These are phyloP conservation scores for Boletus mariae DNA, from an alignment of 1,284 basidiomycete species.

Conservation along the genomic window DNA sequence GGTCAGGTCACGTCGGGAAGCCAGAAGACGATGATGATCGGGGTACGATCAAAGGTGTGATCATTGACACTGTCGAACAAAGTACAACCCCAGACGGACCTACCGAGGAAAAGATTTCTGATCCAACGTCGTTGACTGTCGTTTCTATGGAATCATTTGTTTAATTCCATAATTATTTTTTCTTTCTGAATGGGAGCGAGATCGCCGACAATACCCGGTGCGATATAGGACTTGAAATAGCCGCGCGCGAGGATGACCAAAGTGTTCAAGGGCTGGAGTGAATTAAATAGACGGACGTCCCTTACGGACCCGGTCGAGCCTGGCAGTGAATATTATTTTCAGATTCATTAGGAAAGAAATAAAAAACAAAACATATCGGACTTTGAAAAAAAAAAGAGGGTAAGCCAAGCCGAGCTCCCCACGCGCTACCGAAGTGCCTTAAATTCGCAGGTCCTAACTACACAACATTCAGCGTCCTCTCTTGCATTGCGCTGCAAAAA, in stretches of 20 bases:
- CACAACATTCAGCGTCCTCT: constrained; percentile 37
- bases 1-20: constrained; percentile 7
- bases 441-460: constrained; percentile 34
- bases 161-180: constrained; percentile 12
- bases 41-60: constrained; percentile 52
- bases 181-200: background rate
- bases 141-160: constrained; percentile 22
- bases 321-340: background rate
- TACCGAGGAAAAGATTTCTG: constrained; percentile 24
- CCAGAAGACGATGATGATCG: constrained; percentile 53
- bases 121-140: constrained; percentile 16
- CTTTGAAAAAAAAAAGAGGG: constrained; percentile 44
- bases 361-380: constrained; percentile 29
- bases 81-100: constrained; percentile 15
- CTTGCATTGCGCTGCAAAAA: constrained; percentile 36
- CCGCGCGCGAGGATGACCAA: background rate
- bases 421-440: constrained; percentile 39
- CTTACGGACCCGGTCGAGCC: constrained; percentile 8
- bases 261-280: constrained; percentile 11
- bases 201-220: constrained; percentile 1
- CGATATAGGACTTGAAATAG: too few species aligned
- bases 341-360: background rate
- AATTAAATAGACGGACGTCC: constrained; percentile 17
- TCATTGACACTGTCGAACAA: constrained; percentile 27
- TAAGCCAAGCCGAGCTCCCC: constrained; percentile 42